Base-by-base conservation (phyloP, 2,329 filamentous ascomycete genomes). In the Verticillium klebahnii region DNA sequence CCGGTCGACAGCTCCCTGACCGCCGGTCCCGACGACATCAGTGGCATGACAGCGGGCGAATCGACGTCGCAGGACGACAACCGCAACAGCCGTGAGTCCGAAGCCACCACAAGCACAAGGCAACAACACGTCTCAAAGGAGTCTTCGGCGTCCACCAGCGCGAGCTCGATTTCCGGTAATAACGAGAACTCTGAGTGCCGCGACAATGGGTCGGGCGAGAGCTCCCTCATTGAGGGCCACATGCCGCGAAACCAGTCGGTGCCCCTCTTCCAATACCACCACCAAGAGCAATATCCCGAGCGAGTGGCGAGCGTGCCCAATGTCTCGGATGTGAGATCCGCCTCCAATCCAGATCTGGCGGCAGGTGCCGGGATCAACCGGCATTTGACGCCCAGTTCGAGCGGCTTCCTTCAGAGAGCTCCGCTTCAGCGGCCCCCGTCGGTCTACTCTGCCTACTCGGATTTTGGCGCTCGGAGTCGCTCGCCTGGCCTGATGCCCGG, bases 381-480 rank as follows among this genome's bases (percentile, higher is more conserved):
- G 56, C 85, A 89, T 71, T 76, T 91, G 39, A 87, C 87, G 3
- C 87, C 84, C 29, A 45, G 34, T 17, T 85, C 75, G 55, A 82
- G 83, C 14, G 77, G 80, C 68, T 78, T 80, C 68, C 78, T 83
- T 66, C 78, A 81, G 68, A 78, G 85, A 69, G 85, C 79, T 63
- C 86, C 85, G 15, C 72, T 90, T 65, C 83, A 84, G 50, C 84
- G 93, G 59, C 93, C 93, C 5, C 82, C 82, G 29, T 97, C 93
- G 14, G 81, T 89, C 5, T 93, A 93, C 73, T 95, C 91, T 2
- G 81, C 85, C 15, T 84, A 85, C 57, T 92, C 91, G 17, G 92
- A 96, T 57, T 77, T 86, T 64, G 84, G 83, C 32, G 76, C 78
- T 37, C 85, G 88, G 59, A 88, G 89, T 37, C 86, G 89, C 37